Conservation (phyloP, 2,329 filamentous ascomycete genomes). For the Huntiella savannae region DNA sequence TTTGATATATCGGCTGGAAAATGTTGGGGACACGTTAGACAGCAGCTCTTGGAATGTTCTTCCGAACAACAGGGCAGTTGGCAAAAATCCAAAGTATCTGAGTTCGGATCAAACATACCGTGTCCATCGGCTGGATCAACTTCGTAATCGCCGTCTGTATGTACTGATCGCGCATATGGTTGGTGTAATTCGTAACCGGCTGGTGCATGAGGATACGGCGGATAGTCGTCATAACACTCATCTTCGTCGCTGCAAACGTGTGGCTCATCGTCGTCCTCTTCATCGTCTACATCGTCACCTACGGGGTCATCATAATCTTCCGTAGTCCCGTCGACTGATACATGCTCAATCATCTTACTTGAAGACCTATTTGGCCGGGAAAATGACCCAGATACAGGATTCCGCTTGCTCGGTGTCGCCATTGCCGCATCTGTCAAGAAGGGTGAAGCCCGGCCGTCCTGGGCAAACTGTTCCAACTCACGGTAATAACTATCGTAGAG, state of each 20-base stretch:
- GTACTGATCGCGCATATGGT: not conserved
- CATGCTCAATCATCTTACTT: conserved; percentile 52
- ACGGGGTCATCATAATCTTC: conserved; percentile 29
- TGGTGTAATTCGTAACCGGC: not conserved
- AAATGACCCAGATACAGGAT: conserved; percentile 38
- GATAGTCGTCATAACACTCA: conserved; percentile 40
- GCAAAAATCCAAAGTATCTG: too few species aligned
- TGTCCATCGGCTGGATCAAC: conserved; percentile 26
- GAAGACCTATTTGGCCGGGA: conserved; percentile 50
- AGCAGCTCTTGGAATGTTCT: too few species aligned
- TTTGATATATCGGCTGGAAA: too few species aligned
- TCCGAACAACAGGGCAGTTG: too few species aligned
- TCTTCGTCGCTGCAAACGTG: conserved; percentile 34
- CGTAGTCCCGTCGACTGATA: conserved; percentile 22
- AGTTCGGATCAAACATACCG: too few species aligned
- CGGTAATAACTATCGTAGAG: conserved; percentile 98
- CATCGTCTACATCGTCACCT: conserved; percentile 32
- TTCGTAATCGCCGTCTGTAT: conserved; percentile 48
- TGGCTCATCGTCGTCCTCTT: conserved; percentile 33
- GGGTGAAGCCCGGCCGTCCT: conserved; percentile 20
- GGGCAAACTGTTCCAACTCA: conserved; percentile 92
- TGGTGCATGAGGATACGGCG: conserved; percentile 4
- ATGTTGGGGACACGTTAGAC: too few species aligned
- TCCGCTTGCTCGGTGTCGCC: conserved; percentile 20
- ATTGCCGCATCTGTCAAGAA: conserved; percentile 5